Base-by-base conservation (phyloP, 495 filamentous ascomycete genomes). In the Daldinia loculata region DNA sequence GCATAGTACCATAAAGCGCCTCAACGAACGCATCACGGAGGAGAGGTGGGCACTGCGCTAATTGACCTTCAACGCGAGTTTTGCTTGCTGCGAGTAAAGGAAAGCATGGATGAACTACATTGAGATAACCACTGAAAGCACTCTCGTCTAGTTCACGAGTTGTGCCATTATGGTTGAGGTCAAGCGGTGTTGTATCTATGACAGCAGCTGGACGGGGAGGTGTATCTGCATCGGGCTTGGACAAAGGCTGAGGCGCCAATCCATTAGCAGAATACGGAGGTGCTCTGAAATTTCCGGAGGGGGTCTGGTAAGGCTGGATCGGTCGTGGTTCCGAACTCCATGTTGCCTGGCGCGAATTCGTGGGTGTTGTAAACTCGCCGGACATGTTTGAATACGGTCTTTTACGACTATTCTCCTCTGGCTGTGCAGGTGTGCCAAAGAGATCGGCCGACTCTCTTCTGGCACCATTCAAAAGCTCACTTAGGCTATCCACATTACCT, bases 21-120 rank as follows among this genome's bases (percentile, higher is more conserved):
- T 89, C 86, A 26, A 89, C 80, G 72, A 95, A 93, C 0, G 90
- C 91, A 52, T 92, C 89, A 58, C 91, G 88, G 5, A 93, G 80
- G 12, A 83, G 77, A 7, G 82, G 71, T 5, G 88, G 86, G 72
- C 89, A 89, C 56, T 87, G 84, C 9, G 85, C 83, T 19, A 95
- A 78, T 43, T 89, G 81, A 12, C 85, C 84, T 45, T 88, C 81
- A 3, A 93, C 83, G 6, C 87, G 83, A 38, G 85, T 82, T 70
- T 89, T 92, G 38, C 84, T 88, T 69, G 87, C 83, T 1, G 92
- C 87, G 15, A 97, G 84, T 3, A 96, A 80, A 0, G 93, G 93
- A 60, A 94, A 89, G 15, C 88, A 86, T 2, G 88, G 87, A 73
- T 96, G 92, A 17, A 96, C 88, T 30, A 86, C 80, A 19, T 85